phyloP scores from a whole-genome alignment of 108 stramenopile species.

The Nannochloropsis salina region DNA sequence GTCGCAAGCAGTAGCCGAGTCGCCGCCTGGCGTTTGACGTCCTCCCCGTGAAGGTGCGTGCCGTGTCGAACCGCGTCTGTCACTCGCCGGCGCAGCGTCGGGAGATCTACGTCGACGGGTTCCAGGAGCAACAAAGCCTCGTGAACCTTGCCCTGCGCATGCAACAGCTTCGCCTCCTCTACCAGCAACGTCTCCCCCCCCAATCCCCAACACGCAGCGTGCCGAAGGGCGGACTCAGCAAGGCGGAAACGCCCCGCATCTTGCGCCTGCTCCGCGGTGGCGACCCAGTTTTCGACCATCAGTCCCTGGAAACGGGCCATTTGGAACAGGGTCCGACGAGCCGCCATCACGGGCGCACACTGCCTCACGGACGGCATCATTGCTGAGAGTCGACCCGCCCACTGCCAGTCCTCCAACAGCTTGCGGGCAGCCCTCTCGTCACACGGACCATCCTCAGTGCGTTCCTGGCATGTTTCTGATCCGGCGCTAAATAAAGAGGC shows the following conservation, averaged over 20 bases:
- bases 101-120: slow-evolving; percentile 43
- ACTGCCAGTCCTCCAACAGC: slow-evolving; percentile 25
- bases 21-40: slow-evolving; percentile 37
- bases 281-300: slow-evolving; percentile 49
- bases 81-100: slow-evolving; percentile 35
- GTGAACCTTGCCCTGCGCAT: slow-evolving; percentile 39
- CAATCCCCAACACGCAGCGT: slow-evolving; percentile 41
- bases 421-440: neutral
- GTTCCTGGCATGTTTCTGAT: too few relatives aligned
- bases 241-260: slow-evolving; percentile 45
- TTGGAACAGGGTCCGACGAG: slow-evolving; percentile 20
- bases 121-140: slow-evolving; percentile 45
- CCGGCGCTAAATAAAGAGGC: neutral
- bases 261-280: slow-evolving; percentile 33
- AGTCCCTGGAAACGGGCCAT: neutral
- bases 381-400: slow-evolving; percentile 35
- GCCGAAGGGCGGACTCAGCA: slow-evolving; percentile 43
- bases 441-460: neutral
- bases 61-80: neutral
- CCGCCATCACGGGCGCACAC: slow-evolving; percentile 44
- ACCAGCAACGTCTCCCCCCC: slow-evolving; percentile 38
- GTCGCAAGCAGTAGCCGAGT: slow-evolving; percentile 47
- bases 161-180: slow-evolving; percentile 46
- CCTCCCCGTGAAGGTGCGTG: slow-evolving; percentile 20
- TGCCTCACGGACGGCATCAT: slow-evolving; percentile 43